Evolutionary conservation across 2,329 filamentous ascomycete species (phyloP).

Genomic region (Cercospora berteroae): DNA sequence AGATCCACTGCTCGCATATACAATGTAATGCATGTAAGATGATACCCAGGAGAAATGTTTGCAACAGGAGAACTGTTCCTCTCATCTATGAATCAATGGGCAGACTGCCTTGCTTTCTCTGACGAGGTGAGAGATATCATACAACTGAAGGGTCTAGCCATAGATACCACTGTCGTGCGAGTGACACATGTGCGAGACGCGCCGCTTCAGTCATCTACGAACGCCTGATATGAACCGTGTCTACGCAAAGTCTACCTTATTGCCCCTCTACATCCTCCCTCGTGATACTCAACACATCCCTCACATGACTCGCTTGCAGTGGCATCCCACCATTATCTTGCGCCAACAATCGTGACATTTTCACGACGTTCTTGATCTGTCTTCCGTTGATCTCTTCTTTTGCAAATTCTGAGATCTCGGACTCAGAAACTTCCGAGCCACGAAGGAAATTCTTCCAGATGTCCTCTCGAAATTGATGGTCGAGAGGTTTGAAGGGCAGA

Average conservation of each 20-base stretch:
- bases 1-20: background rate
- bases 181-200: background rate
- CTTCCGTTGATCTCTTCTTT: conserved; percentile 17
- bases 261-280: conserved; percentile 1
- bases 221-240: background rate
- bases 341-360: conserved; percentile 22
- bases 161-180: background rate
- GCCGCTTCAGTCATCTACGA: background rate
- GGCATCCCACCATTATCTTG: conserved; percentile 7
- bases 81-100: background rate
- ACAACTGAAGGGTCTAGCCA: background rate
- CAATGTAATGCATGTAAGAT: background rate
- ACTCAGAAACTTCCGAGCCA: conserved; percentile 6
- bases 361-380: conserved; percentile 26
- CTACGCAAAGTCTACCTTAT: background rate
- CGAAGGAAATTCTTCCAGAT: conserved; percentile 75
- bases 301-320: background rate
- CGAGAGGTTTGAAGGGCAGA: conserved; percentile 23
- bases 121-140: background rate
- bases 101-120: background rate
- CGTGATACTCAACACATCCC: conserved; percentile 8
- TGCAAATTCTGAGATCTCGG: conserved; percentile 15
- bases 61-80: background rate
- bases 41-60: background rate
- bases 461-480: conserved; percentile 41